Conservation (phyloP, 192 early-diverging fungal genomes). For the Coemansia sp. region DNA sequence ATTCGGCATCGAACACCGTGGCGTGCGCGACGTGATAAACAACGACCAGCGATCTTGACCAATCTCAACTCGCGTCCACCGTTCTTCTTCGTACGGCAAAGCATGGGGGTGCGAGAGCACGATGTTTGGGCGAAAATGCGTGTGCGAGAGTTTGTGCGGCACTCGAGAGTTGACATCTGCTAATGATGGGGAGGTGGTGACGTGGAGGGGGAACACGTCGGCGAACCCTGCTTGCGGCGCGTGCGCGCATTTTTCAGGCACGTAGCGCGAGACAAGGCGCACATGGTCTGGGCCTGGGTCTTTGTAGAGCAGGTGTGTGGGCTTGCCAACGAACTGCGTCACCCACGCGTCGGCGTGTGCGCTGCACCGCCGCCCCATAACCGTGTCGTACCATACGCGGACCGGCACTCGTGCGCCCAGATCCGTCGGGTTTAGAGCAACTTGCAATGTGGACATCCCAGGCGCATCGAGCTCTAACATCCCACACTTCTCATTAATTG, state of each 20-base stretch:
- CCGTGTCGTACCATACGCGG: conserved; percentile 48
- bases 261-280: conserved; percentile 40
- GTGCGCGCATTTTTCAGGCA: conserved; percentile 15
- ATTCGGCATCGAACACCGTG: conserved; percentile 64
- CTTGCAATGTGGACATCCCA: conserved; percentile 19
- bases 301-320: conserved; percentile 36
- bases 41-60: conserved; percentile 28
- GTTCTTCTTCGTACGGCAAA: conserved; percentile 72
- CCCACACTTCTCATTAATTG: conserved; percentile 10
- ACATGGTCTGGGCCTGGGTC: conserved; percentile 19
- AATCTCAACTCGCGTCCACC: conserved; percentile 61
- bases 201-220: conserved; percentile 73
- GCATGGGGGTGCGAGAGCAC: conserved; percentile 47
- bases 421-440: conserved; percentile 30
- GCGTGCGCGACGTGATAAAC: conserved; percentile 58
- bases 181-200: conserved; percentile 60
- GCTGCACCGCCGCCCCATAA: conserved; percentile 34
- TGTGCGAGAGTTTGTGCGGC: conserved; percentile 43
- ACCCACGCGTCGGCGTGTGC: conserved; percentile 23
- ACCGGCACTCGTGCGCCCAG: conserved; percentile 15
- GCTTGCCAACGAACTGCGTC: conserved; percentile 27
- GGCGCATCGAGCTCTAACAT: conserved; percentile 21
- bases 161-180: conserved; percentile 63
- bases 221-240: conserved; percentile 69
- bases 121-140: conserved; percentile 80